Percentiles rank a stretch among this genome's conserved stretches.
These are phyloP conservation scores for Conoideocrella luteorostrata DNA, from an alignment of 2,329 filamentous ascomycete genomes.

Conservation along the genomic window DNA sequence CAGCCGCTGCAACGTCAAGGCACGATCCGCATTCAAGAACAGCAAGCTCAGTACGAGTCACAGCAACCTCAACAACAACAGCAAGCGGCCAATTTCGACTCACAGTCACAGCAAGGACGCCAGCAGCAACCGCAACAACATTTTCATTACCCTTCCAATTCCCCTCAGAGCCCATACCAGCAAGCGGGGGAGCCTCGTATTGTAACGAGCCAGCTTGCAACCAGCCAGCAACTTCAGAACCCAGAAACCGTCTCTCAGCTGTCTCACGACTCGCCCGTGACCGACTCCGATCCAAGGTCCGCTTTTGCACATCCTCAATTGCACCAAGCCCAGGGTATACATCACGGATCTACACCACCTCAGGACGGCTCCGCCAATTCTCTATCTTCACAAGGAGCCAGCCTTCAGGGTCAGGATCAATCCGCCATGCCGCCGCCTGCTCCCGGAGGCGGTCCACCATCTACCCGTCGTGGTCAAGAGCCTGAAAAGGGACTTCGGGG, in stretches of 20 bases:
- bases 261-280: conserved; percentile 53
- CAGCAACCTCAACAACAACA: conserved; percentile 19
- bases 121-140: conserved; percentile 25
- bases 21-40: conserved; percentile 21
- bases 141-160: conserved; percentile 12
- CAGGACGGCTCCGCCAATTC: conserved; percentile 20
- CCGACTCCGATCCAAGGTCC: conserved; percentile 40
- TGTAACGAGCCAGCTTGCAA: conserved; percentile 29
- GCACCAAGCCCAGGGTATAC: conserved; percentile 37
- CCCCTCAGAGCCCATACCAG: conserved; percentile 22
- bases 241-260: conserved; percentile 56
- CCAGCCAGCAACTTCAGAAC: conserved; percentile 34
- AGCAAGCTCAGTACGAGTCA: conserved; percentile 24
- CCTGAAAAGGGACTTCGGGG: conserved; percentile 40
- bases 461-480: conserved; percentile 42
- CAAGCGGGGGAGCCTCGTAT: conserved; percentile 29
- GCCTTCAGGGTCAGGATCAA: conserved; percentile 23
- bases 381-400: background rate
- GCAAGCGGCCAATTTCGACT: conserved; percentile 22
- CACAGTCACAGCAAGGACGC: conserved; percentile 25
- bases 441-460: conserved; percentile 34
- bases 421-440: conserved; percentile 37
- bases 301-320: conserved; percentile 37
- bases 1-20: conserved; percentile 19
- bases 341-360: conserved; percentile 27